phyloP scores from a whole-genome alignment of 306 rosid genomes.

The Fragaria iinumae region DNA sequence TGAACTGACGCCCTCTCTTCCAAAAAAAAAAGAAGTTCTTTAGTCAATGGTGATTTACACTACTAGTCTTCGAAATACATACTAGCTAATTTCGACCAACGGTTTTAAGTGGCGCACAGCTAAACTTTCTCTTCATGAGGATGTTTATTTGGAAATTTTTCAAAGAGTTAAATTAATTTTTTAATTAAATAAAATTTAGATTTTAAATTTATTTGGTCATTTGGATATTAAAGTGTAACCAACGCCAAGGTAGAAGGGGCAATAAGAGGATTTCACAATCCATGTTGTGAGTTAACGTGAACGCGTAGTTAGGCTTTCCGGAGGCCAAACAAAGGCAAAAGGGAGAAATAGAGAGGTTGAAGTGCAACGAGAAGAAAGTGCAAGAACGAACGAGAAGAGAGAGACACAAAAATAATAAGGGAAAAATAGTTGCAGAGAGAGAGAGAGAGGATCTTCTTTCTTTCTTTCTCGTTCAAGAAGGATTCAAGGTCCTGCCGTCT shows the following conservation, averaged over 20 bases:
- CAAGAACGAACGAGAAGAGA: constrained; percentile 5
- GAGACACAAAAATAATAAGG: constrained; percentile 30
- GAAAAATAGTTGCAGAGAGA: constrained; percentile 46
- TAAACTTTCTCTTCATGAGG: not conserved
- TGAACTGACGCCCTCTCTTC: too few species aligned
- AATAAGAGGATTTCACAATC: not conserved
- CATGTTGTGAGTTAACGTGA: constrained; percentile 18
- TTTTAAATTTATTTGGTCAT: not conserved
- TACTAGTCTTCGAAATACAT: too few species aligned
- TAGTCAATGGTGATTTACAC: too few species aligned
- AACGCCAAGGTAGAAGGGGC: not conserved
- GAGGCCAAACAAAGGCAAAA: constrained; percentile 6
- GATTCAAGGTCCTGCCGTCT: constrained; percentile 44
- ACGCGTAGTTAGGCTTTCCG: constrained; percentile 15
- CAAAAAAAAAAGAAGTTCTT: too few species aligned
- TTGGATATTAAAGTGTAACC: not conserved
- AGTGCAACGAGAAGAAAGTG: constrained; percentile 13
- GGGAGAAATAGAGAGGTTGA: not conserved
- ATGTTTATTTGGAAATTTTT: not conserved
- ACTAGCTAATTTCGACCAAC: too few species aligned
- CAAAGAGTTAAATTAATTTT: not conserved
- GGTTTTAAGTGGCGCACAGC: not conserved
- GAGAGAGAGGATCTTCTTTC: constrained; percentile 46
- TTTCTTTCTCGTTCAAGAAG: constrained; percentile 27
- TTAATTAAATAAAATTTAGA: not conserved